Base-by-base conservation (phyloP, 2,329 filamentous ascomycete species). In the Truncatella angustata region DNA sequence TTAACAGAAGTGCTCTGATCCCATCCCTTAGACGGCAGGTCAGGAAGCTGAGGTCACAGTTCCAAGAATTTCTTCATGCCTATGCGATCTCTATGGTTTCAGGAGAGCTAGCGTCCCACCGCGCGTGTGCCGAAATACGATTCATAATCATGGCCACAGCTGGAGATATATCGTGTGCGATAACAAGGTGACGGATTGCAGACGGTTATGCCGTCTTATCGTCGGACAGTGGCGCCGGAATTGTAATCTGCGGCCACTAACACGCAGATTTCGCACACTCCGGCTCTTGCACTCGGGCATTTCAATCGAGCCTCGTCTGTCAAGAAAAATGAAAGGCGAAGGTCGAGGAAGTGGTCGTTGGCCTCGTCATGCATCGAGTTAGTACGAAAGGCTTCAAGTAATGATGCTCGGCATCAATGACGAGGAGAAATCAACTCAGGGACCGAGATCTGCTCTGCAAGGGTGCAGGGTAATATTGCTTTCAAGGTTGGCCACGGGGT, bases 11-110 rank as follows among this genome's bases (percentile, higher is more conserved):
- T 24, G 30, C 32, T 37, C 18, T 34, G 35, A 34, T 49, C 46
- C 46, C 46, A 34, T 49, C 46, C 46, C 46, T 18, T 21, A 50
- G 47, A 23, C 24, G 47, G 47, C 47, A 50, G 47, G 47, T 50
- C 35, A 39, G 36, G 20, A n/a, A 11, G 16, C 36, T 18, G 26
- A 23, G 18, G 47, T 42, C 36, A 40, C 28, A 36, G 28, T 28
- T 39, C 26, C 43, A 23, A 37, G 32, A 23, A 18, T n/a, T 28
- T 18, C 32, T 11, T 30, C 26, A 26, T 32, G 26, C n/a, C 26
- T 21, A 26, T 20, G 23, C 20, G 40, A 10, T 16, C 40, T 44
- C 21, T 40, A 44, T 44, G 20, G 16, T 16, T 24, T 44, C 23
- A 10, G 40, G 16, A 18, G 37, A n/a, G 16, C n/a, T 11, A 14